Conservation (phyloP, 192 early-diverging fungal species). For the Diversispora eburnea region DNA sequence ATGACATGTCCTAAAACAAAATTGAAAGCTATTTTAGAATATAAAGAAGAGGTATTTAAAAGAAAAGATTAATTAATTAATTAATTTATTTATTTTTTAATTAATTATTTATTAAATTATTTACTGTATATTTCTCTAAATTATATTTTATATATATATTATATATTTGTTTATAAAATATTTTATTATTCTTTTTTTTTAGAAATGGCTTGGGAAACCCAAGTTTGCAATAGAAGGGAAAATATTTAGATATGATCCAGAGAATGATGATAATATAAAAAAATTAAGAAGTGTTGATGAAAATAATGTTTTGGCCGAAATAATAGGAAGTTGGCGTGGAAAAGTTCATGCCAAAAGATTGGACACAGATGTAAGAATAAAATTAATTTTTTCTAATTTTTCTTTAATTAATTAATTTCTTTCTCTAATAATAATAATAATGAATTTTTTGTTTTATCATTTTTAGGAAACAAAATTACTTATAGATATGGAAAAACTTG, state of each 20-base stretch:
- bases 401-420: not conserved
- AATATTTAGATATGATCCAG: constrained; percentile 60
- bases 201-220: constrained; percentile 62
- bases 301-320: constrained; percentile 49
- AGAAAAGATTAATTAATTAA: not conserved
- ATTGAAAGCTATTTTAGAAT: constrained; percentile 59
- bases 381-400: constrained; percentile 3
- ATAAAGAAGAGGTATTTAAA: constrained; percentile 60
- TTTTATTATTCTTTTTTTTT: not conserved
- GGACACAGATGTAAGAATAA: constrained; percentile 24
- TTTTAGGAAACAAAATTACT: constrained; percentile 36
- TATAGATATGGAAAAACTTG: constrained; percentile 52
- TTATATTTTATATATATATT: not conserved
- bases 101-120: too few relatives aligned
- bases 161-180: not conserved
- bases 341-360: constrained; percentile 39
- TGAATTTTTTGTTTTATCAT: constrained; percentile 11
- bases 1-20: constrained; percentile 62
- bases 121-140: too few relatives aligned
- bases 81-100: too few relatives aligned
- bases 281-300: constrained; percentile 58
- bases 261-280: constrained; percentile 33
- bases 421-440: constrained; percentile 10
- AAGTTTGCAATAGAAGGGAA: constrained; percentile 66
- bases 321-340: constrained; percentile 65